Evolutionary conservation across 306 rosid genomes (phyloP).

Genomic region (Myrica gale): DNA sequence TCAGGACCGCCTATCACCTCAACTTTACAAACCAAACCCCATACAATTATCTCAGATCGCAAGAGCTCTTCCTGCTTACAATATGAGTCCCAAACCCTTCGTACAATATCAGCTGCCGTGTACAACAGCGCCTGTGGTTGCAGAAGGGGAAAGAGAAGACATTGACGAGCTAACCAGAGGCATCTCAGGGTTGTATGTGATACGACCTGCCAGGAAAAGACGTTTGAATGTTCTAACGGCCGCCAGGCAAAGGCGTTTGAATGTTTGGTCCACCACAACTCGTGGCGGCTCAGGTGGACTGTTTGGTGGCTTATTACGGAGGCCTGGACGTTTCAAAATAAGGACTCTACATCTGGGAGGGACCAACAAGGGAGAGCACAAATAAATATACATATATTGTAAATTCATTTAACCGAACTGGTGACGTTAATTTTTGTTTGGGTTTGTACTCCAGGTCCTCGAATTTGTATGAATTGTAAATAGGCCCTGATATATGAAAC

Average conservation of each 20-base stretch:
- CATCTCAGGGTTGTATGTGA: not conserved
- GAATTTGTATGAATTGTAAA: too few relatives aligned
- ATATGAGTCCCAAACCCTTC: not conserved
- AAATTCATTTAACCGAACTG: not conserved
- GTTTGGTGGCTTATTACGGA: not conserved
- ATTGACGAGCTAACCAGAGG: not conserved
- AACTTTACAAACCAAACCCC: not conserved
- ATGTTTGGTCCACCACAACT: not conserved
- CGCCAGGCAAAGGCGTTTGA: not conserved
- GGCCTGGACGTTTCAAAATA: slow-evolving; percentile 35
- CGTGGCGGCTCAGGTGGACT: not conserved
- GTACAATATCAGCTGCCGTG: not conserved
- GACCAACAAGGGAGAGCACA: not conserved
- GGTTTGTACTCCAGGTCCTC: not conserved
- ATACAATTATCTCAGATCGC: not conserved
- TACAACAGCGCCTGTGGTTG: too few relatives aligned
- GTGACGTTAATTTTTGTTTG: not conserved
- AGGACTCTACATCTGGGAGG: slow-evolving; percentile 19
- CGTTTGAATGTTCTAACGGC: not conserved
- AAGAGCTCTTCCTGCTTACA: not conserved
- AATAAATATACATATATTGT: not conserved
- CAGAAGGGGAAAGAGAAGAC: not conserved
- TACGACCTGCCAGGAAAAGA: not conserved
- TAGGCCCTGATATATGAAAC: too few relatives aligned
- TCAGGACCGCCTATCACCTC: not conserved